Conservation (phyloP, 192 early-diverging fungal species). For the Coemansia sp. region DNA sequence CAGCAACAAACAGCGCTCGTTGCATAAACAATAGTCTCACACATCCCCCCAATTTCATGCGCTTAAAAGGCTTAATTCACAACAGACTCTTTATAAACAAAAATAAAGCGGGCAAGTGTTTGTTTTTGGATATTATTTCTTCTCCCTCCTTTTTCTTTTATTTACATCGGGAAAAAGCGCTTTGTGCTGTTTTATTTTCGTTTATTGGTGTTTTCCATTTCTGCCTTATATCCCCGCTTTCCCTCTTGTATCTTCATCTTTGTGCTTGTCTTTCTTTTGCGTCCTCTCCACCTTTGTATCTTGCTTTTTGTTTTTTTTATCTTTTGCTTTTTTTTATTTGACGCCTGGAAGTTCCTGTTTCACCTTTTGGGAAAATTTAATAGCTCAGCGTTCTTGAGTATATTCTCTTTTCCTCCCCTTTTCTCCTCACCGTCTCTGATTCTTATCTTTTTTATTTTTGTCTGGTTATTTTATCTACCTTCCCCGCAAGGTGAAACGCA, state of each 20-base stretch:
- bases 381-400: not conserved
- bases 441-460: not conserved
- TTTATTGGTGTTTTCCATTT: slow-evolving; percentile 10
- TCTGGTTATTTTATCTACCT: not conserved
- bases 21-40: not conserved
- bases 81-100: slow-evolving; percentile 4
- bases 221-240: not conserved
- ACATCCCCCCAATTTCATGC: not conserved
- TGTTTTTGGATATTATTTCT: slow-evolving; percentile 4
- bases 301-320: slow-evolving; percentile 6
- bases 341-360: slow-evolving; percentile 10
- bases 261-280: slow-evolving; percentile 5
- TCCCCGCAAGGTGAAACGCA: not conserved
- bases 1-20: not conserved
- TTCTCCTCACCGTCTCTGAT: not conserved
- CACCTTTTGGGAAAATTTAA: slow-evolving; percentile 7
- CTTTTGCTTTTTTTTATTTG: slow-evolving; percentile 8
- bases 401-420: not conserved
- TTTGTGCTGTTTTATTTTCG: slow-evolving; percentile 3
- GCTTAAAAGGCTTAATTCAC: not conserved
- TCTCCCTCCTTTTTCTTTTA: slow-evolving; percentile 1
- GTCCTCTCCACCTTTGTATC: not conserved
- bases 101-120: slow-evolving; percentile 10
- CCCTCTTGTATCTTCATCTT: slow-evolving; percentile 5
- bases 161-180: not conserved